A percentile compares a stretch with the other conserved stretches of the same genome.
phyloP scores from a whole-genome alignment of 306 rosid genomes.

The Crotalaria pallida region DNA sequence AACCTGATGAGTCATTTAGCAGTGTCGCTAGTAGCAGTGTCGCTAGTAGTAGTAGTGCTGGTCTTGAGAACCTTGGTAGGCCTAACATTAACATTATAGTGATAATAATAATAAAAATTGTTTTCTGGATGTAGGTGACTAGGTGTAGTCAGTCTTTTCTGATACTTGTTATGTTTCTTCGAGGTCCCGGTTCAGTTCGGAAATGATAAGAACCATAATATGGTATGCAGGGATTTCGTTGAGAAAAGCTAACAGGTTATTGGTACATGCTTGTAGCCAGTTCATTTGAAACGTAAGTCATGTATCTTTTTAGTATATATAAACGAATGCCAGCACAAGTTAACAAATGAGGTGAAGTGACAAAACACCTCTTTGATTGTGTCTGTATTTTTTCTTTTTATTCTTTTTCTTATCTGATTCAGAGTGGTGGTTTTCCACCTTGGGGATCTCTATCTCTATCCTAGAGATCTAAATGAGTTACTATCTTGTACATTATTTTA shows the following conservation, averaged over 20 bases:
- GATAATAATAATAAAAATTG: too few species aligned
- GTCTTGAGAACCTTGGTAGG: too few species aligned
- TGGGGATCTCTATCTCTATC: neutral
- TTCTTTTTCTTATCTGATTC: neutral
- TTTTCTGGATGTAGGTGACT: neutral
- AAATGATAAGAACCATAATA: slow-evolving; percentile 14
- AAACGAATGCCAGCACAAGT: neutral
- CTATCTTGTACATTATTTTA: too few species aligned
- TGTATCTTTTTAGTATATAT: slow-evolving; percentile 14
- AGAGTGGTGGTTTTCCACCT: neutral
- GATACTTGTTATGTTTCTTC: neutral
- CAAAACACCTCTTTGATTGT: slow-evolving; percentile 5
- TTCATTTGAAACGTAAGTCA: slow-evolving; percentile 16
- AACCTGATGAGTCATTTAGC: too few species aligned
- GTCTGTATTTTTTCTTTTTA: neutral
- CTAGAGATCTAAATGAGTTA: too few species aligned
- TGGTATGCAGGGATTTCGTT: slow-evolving; percentile 13
- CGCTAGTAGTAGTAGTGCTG: too few species aligned
- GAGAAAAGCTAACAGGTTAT: slow-evolving; percentile 8
- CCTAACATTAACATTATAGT: too few species aligned
- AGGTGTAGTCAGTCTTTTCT: slow-evolving; percentile 5
- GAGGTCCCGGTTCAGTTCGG: neutral
- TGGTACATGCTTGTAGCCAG: neutral
- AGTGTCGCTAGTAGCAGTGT: too few species aligned
- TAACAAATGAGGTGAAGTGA: slow-evolving; percentile 2